A percentile compares a stretch with the other conserved stretches of the same genome.
These are phyloP conservation scores for Ogataea paraovalis DNA, from an alignment of 805 yeast species.

Conservation along the genomic window DNA sequence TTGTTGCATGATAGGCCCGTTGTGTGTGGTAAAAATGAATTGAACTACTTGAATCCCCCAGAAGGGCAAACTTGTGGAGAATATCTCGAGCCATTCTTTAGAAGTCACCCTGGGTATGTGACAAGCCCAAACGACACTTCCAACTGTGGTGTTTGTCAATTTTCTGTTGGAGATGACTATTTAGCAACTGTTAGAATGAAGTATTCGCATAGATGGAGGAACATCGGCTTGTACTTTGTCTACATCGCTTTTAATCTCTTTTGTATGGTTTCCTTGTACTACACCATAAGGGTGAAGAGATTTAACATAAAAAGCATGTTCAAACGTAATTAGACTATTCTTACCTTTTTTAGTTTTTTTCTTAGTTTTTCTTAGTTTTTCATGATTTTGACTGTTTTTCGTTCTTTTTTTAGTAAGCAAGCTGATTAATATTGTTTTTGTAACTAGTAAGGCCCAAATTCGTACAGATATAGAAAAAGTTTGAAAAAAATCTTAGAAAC, in stretches of 20 bases:
- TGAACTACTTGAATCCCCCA: constrained; percentile 47
- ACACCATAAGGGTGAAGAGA: constrained; percentile 1
- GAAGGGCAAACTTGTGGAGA: constrained; percentile 58
- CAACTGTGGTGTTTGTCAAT: constrained; percentile 46
- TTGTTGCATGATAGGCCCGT: constrained; percentile 47
- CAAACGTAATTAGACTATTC: no score
- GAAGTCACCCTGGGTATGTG: constrained; percentile 50
- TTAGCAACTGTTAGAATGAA: constrained; percentile 38
- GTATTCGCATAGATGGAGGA: constrained; percentile 54
- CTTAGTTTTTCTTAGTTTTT: background rate
- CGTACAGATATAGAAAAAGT: no score
- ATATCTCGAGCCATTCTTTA: constrained; percentile 39
- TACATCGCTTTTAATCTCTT: constrained; percentile 48
- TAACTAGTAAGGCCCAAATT: no score
- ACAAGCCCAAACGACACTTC: constrained; percentile 43
- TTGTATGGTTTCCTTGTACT: constrained; percentile 1
- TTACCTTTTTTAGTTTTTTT: background rate
- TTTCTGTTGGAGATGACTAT: constrained; percentile 41
- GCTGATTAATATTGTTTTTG: no score
- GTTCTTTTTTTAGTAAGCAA: no score
- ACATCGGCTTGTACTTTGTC: constrained; percentile 55
- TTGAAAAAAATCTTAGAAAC: no score
- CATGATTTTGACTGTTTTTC: no score
- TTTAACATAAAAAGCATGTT: no score
- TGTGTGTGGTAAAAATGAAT: constrained; percentile 44